Base-by-base conservation (phyloP, 2,329 filamentous ascomycete genomes). In the Aaosphaeria arxii region DNA sequence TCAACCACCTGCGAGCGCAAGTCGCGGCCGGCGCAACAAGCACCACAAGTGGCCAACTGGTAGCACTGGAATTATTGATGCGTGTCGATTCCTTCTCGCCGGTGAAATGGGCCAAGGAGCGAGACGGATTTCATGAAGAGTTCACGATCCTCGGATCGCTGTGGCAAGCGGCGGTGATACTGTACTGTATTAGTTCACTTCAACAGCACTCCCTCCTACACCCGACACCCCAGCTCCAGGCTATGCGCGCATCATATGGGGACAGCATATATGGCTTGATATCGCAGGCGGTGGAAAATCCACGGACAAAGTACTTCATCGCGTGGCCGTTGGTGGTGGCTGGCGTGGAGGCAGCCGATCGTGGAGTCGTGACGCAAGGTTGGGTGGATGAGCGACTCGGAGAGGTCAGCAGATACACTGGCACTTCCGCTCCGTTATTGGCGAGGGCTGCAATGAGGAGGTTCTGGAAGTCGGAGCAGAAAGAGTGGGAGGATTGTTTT, bases 401-500 rank as follows among this genome's bases (percentile, higher is more conserved):
- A 6, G 49, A 58, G 1, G 11, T 58, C 11, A 62, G 61, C 45
- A 48, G 50, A 5, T 24, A 49, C 6, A 35, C 57, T 11, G 63
- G 64, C 1, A 57, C 57, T 5, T 59, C 50, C 7, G 50, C 53
- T 35, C 60, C 61, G 4, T 33, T 65, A 29, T 59, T 61, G 32
- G 57, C 58, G 30, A 46, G 53, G 24, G 51, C 50, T 2, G 52
- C 61, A 13, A 31, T 67, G 49, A 51, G 41, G 30, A 51, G 51
- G 28, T 67, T 63, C 39, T 66, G 64, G 63, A 32, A 47, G 39
- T 57, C 49, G 11, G 53, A 44, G 11, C 45, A 52, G 31, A 39
- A 46, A 6, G 60, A 59, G 6, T 64, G 63, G 62, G 61, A 66
- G 17, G 59, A 58, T 30, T 67, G 63, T 42, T 67, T 66, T 42